Percentiles rank a stretch among this genome's conserved stretches.
phyloP scores from a whole-genome alignment of 164 flowering plant genomes.

The Vitis labrusca region DNA sequence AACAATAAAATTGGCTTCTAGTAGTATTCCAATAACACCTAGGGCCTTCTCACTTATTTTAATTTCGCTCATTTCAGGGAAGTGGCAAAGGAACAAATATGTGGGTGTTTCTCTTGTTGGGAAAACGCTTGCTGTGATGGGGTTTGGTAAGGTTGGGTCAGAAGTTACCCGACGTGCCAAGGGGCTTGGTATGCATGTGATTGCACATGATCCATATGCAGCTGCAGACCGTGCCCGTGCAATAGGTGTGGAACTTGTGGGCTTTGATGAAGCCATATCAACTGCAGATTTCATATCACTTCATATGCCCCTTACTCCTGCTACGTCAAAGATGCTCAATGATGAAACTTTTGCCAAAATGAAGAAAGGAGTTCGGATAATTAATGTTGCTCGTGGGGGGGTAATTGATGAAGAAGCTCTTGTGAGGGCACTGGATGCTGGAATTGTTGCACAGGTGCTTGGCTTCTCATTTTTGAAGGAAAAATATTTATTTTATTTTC shows the following conservation, averaged over 20 bases:
- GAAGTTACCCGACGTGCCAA: conserved; percentile 89
- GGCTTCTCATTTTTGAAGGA: background rate
- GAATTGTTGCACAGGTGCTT: conserved; percentile 78
- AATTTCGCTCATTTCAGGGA: conserved; percentile 37
- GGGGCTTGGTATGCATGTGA: conserved; percentile 87
- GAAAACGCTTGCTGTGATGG: conserved; percentile 81
- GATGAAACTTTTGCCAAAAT: conserved; percentile 80
- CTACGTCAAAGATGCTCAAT: conserved; percentile 75
- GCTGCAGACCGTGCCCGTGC: conserved; percentile 93
- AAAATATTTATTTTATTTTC: too few species aligned
- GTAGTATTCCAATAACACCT: too few species aligned
- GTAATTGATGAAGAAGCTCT: conserved; percentile 89
- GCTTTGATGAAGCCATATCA: conserved; percentile 71
- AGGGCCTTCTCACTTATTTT: background rate
- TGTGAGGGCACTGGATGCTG: conserved; percentile 74
- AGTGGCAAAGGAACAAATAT: conserved; percentile 75
- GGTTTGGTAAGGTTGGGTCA: conserved; percentile 90
- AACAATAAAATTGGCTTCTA: too few species aligned
- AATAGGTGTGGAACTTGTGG: conserved; percentile 79
- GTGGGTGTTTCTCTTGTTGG: conserved; percentile 91
- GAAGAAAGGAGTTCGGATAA: conserved; percentile 81
- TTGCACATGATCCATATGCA: conserved; percentile 88
- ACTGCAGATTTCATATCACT: conserved; percentile 82
- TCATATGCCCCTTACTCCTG: conserved; percentile 86
- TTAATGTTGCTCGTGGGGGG: conserved; percentile 93